These are phyloP conservation scores for Fraxinus greggii DNA, from an alignment of 305 asterid genomes.

Conservation along the genomic window DNA sequence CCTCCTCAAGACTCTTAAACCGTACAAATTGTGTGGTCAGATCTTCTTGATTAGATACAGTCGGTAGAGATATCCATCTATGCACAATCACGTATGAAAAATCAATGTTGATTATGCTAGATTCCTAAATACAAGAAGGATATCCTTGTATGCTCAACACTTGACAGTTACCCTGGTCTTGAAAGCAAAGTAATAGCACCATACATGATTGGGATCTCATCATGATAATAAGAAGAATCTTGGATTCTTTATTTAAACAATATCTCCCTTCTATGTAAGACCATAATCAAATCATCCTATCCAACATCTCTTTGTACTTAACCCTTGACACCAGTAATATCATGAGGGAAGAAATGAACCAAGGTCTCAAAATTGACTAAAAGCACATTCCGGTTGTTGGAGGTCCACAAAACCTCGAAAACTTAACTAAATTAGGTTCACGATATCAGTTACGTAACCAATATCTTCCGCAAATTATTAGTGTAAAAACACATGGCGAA, in stretches of 20 bases:
- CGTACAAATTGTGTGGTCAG: neutral
- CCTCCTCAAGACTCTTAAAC: slow-evolving; percentile 8
- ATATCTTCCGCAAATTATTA: neutral
- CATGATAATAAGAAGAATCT: neutral
- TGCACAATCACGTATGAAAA: neutral
- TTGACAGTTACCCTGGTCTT: neutral
- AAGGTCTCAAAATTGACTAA: neutral
- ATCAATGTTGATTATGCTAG: neutral
- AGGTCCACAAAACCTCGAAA: neutral
- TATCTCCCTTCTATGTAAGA: neutral
- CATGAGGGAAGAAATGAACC: neutral
- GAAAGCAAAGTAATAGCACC: neutral
- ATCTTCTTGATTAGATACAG: neutral
- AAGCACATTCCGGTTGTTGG: neutral
- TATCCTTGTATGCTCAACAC: neutral
- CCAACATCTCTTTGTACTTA: neutral
- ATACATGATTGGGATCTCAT: neutral
- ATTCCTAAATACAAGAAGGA: slow-evolving; percentile 2
- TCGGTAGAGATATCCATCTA: neutral
- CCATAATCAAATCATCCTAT: neutral
- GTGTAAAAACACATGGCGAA: neutral
- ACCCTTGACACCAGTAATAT: neutral
- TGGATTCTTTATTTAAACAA: neutral
- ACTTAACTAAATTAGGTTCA: neutral
- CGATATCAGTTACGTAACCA: neutral